These are phyloP conservation scores for Salix exigua DNA, from an alignment of 345 rosid genomes.

Conservation along the genomic window DNA sequence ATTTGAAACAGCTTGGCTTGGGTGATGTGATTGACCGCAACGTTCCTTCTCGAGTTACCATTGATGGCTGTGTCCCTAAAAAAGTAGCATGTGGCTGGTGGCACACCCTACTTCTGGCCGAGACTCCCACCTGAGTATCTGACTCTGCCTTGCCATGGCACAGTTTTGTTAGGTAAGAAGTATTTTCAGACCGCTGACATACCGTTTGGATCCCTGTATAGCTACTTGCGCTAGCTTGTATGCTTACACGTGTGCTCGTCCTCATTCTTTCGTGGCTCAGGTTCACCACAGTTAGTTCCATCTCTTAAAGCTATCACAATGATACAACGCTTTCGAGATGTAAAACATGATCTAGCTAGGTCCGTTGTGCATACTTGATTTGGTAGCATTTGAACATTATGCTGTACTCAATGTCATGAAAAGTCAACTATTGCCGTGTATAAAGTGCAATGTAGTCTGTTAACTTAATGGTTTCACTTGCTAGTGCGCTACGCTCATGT, in stretches of 20 bases:
- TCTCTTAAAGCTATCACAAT: background rate
- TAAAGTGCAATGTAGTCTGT: background rate
- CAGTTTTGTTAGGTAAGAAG: slow-evolving; percentile 66
- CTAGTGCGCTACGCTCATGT: background rate
- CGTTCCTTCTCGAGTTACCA: slow-evolving; percentile 58
- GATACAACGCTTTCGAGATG: background rate
- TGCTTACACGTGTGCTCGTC: slow-evolving; percentile 20
- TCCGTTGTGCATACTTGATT: slow-evolving; percentile 21
- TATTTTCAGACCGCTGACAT: slow-evolving; percentile 7
- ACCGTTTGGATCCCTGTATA: slow-evolving; percentile 8
- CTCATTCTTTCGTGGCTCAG: slow-evolving; percentile 28
- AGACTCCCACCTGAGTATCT: slow-evolving; percentile 45
- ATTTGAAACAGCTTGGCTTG: slow-evolving; percentile 73
- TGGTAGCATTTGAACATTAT: slow-evolving; percentile 4
- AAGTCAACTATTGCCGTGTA: background rate
- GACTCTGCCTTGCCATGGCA: slow-evolving; percentile 15
- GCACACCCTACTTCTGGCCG: slow-evolving; percentile 87
- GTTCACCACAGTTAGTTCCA: slow-evolving; percentile 7
- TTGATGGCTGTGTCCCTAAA: slow-evolving; percentile 56
- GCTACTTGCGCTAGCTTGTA: slow-evolving; percentile 17
- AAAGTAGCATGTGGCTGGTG: slow-evolving; percentile 95
- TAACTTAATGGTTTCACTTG: background rate
- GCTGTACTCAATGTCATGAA: slow-evolving; percentile 9
- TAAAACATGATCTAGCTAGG: slow-evolving; percentile 24
- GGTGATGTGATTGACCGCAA: slow-evolving; percentile 90